phyloP scores from a whole-genome alignment of 352 stramenopile species.

The Globisporangium heterothallicum region DNA sequence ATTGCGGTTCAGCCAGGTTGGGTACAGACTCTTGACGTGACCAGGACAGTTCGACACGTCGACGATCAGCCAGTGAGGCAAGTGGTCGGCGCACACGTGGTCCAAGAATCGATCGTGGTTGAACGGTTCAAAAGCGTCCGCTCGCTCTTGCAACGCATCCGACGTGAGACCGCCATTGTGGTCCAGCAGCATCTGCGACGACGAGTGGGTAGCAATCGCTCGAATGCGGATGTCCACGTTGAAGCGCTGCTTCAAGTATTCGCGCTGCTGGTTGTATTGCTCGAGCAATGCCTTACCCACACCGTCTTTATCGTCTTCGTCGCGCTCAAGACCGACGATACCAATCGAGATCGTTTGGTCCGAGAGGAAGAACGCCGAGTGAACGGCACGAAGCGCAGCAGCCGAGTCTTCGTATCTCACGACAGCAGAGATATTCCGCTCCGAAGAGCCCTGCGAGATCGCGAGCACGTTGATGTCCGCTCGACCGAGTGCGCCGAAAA shows the following conservation, averaged over 20 bases:
- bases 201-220: conserved; percentile 62
- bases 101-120: conserved; percentile 64
- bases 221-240: conserved; percentile 83
- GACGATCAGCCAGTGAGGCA: conserved; percentile 91
- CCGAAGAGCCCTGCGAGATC: conserved; percentile 92
- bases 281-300: conserved; percentile 86
- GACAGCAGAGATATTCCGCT: conserved; percentile 95
- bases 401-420: conserved; percentile 87
- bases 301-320: conserved; percentile 29
- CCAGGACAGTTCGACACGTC: conserved; percentile 89
- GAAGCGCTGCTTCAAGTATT: conserved; percentile 76
- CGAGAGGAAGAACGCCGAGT: conserved; percentile 94
- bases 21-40: conserved; percentile 84
- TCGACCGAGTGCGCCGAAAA: conserved; percentile 91
- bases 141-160: conserved; percentile 23
- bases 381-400: conserved; percentile 88
- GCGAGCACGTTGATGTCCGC: conserved; percentile 94
- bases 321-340: conserved; percentile 82
- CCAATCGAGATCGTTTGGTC: conserved; percentile 91
- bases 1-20: conserved; percentile 84
- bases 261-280: conserved; percentile 81
- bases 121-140: conserved; percentile 30
- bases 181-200: conserved; percentile 62
- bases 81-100: conserved; percentile 83
- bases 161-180: conserved; percentile 48